Conservation (phyloP, 2,329 filamentous ascomycete genomes). For the Claviceps humidiphila region DNA sequence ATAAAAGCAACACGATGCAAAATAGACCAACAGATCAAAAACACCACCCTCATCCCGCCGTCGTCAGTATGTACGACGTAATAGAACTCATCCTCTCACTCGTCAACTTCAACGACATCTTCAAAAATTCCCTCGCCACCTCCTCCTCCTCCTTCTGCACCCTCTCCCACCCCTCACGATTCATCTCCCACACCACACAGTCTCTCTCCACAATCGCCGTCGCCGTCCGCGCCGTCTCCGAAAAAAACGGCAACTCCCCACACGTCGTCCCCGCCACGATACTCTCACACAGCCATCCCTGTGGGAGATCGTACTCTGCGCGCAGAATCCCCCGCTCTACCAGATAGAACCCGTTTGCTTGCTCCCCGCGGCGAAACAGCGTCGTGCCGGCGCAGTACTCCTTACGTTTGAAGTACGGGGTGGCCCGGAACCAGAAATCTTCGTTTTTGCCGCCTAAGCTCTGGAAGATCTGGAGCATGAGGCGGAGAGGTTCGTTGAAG, state of each 20-base stretch:
- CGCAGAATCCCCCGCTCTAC: constrained; percentile 80
- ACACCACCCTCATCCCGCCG: constrained; percentile 18
- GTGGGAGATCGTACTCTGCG: constrained; percentile 81
- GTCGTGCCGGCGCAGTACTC: constrained; percentile 56
- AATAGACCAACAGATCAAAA: background rate
- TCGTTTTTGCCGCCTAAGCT: constrained; percentile 75
- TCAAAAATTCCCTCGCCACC: constrained; percentile 71
- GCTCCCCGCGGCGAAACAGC: constrained; percentile 66
- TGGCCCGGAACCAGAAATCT: constrained; percentile 84
- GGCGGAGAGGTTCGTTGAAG: constrained; percentile 78
- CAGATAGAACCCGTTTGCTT: constrained; percentile 75
- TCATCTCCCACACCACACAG: constrained; percentile 72
- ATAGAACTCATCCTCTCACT: constrained; percentile 77
- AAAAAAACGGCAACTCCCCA: constrained; percentile 93
- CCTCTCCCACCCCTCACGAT: constrained; percentile 54
- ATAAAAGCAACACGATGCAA: background rate
- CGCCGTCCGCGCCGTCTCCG: constrained; percentile 73
- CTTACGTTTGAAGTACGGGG: constrained; percentile 59
- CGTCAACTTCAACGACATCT: constrained; percentile 82
- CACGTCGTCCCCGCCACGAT: constrained; percentile 92
- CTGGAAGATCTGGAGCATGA: constrained; percentile 93
- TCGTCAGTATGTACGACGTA: constrained; percentile 41
- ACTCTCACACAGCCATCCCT: constrained; percentile 78
- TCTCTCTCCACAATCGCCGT: constrained; percentile 75
- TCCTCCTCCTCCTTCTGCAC: constrained; percentile 62